Conservation (phyloP, 345 rosid species). For the Eutrema yunnanense region DNA sequence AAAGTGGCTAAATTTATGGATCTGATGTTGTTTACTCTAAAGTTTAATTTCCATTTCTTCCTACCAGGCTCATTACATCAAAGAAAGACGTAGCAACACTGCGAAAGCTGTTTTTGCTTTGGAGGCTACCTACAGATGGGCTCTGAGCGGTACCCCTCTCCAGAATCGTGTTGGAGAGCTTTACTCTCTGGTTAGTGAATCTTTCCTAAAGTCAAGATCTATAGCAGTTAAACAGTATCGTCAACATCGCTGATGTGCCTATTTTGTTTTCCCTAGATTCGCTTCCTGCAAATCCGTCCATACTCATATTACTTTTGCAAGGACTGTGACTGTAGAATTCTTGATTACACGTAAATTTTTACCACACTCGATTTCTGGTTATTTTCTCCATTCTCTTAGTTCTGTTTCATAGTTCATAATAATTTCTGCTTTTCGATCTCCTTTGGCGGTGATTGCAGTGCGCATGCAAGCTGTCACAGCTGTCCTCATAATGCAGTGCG, state of each 20-base stretch:
- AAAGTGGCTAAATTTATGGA: background rate
- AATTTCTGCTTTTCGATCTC: background rate
- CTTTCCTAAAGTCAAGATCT: slow-evolving; percentile 1
- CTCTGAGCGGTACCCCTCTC: slow-evolving; percentile 96
- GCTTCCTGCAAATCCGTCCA: slow-evolving; percentile 78
- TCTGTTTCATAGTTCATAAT: background rate
- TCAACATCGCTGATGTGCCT: slow-evolving; percentile 8
- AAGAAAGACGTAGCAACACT: slow-evolving; percentile 88
- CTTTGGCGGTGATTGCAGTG: slow-evolving; percentile 35
- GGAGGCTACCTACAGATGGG: slow-evolving; percentile 84
- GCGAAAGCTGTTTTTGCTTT: slow-evolving; percentile 88
- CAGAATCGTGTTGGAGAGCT: slow-evolving; percentile 99
- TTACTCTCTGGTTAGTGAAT: slow-evolving; percentile 71
- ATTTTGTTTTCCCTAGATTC: slow-evolving; percentile 56
- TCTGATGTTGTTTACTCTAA: background rate
- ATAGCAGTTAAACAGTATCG: slow-evolving; percentile 5
- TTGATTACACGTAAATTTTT: slow-evolving; percentile 65
- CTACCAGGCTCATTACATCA: slow-evolving; percentile 76
- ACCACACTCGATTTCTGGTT: background rate
- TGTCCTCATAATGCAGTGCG: slow-evolving; percentile 82
- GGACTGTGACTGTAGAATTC: slow-evolving; percentile 87
- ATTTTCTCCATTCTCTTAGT: background rate
- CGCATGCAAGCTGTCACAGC: slow-evolving; percentile 46
- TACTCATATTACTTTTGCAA: slow-evolving; percentile 93
- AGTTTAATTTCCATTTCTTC: background rate